Percentiles rank a stretch among this genome's conserved stretches.
phyloP scores from a whole-genome alignment of 2,329 filamentous ascomycete genomes.

The Fusarium nelsonii region DNA sequence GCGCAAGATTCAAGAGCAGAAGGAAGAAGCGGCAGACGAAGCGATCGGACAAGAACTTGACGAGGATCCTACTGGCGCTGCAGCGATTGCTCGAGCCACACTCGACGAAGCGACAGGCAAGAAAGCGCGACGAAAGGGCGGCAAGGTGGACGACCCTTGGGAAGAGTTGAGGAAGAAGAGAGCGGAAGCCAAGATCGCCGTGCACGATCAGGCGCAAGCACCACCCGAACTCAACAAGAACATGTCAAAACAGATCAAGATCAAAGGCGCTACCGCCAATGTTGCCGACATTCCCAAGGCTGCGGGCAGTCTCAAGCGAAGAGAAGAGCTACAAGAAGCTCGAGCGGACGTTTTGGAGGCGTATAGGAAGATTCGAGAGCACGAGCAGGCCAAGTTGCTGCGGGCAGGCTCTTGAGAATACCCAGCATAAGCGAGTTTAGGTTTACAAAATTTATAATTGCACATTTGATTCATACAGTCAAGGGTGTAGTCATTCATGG shows the following conservation, averaged over 20 bases:
- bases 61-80: slow-evolving; percentile 64
- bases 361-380: slow-evolving; percentile 55
- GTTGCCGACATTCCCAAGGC: slow-evolving; percentile 55
- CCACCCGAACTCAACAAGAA: slow-evolving; percentile 77
- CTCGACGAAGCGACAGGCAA: slow-evolving; percentile 49
- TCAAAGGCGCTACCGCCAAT: slow-evolving; percentile 52
- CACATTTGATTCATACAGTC: background rate
- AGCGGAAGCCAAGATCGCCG: slow-evolving; percentile 64
- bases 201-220: slow-evolving; percentile 75
- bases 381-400: slow-evolving; percentile 54
- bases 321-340: slow-evolving; percentile 55
- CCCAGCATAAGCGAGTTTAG: slow-evolving; percentile 11
- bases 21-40: slow-evolving; percentile 73
- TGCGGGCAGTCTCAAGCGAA: slow-evolving; percentile 55
- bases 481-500: background rate
- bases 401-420: slow-evolving; percentile 16
- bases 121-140: slow-evolving; percentile 59
- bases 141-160: slow-evolving; percentile 81
- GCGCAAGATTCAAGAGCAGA: slow-evolving; percentile 70
- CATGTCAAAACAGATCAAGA: slow-evolving; percentile 51
- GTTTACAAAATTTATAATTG: background rate
- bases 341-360: slow-evolving; percentile 55
- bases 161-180: slow-evolving; percentile 76
- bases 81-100: slow-evolving; percentile 61
- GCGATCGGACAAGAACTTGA: slow-evolving; percentile 74